A percentile compares a stretch with the other conserved stretches of the same genome.
Evolutionary conservation across 129 eudicot genomes (phyloP).

Genomic region (Flaveria brownii): DNA sequence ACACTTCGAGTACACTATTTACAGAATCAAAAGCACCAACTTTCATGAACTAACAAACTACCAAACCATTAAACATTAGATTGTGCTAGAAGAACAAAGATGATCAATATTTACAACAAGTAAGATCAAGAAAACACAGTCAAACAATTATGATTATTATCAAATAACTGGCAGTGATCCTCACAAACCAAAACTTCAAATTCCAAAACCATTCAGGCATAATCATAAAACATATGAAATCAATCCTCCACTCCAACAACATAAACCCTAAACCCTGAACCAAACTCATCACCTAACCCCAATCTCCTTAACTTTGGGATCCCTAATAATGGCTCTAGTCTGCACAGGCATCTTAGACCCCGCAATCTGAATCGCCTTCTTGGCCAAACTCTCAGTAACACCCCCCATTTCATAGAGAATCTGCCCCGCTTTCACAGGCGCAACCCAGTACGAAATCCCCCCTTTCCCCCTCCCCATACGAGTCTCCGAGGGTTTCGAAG

Average conservation of each 20-base stretch:
- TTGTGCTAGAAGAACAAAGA: not conserved
- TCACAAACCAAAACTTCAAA: not conserved
- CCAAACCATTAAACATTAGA: not conserved
- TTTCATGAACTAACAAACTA: not conserved
- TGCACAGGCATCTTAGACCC: slow-evolving; percentile 38
- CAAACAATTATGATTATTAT: slow-evolving; percentile 16
- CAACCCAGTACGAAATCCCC: slow-evolving; percentile 38
- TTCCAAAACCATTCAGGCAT: not conserved
- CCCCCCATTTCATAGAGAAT: slow-evolving; percentile 44
- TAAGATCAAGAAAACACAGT: not conserved
- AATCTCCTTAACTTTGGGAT: slow-evolving; percentile 32
- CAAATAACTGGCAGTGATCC: not conserved
- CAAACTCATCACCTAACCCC: slow-evolving; percentile 23
- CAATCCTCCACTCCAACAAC: slow-evolving; percentile 15
- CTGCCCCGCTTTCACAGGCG: slow-evolving; percentile 40
- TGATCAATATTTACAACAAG: too few species aligned
- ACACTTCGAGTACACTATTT: not conserved
- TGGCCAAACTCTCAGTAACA: slow-evolving; percentile 37
- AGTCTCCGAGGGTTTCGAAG: slow-evolving; percentile 40
- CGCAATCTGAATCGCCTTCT: slow-evolving; percentile 33
- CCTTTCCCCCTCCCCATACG: slow-evolving; percentile 53
- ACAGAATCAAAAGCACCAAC: not conserved
- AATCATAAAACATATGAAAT: not conserved
- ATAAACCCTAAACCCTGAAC: not conserved
- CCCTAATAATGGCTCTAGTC: slow-evolving; percentile 31